These are phyloP conservation scores for Tylopilus sp. DNA, from an alignment of 1,284 basidiomycete species.

Conservation along the genomic window DNA sequence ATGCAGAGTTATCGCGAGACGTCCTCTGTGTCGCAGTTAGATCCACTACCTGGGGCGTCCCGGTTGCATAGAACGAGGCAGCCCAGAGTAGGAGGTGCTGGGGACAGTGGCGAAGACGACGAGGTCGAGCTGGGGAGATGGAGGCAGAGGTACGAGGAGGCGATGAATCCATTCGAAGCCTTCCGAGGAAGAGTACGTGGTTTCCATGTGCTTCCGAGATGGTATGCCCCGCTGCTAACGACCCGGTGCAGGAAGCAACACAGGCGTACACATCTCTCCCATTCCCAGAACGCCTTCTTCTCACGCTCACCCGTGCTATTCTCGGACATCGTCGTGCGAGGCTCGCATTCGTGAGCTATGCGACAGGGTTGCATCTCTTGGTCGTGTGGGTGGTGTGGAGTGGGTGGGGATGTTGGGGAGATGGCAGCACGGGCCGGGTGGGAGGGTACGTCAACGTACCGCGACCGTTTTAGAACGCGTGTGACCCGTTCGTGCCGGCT, in stretches of 20 bases:
- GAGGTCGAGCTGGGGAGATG: constrained; percentile 91
- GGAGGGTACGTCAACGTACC: constrained; percentile 14
- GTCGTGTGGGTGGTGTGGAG: constrained; percentile 74
- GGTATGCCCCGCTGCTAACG: not conserved
- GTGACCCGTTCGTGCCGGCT: not conserved
- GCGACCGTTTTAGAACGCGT: constrained; percentile 16
- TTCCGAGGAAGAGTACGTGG: constrained; percentile 88
- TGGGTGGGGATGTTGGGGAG: constrained; percentile 51
- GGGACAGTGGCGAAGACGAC: constrained; percentile 58
- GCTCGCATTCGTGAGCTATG: constrained; percentile 80
- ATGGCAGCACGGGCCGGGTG: not conserved
- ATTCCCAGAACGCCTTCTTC: constrained; percentile 85
- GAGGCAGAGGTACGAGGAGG: constrained; percentile 88
- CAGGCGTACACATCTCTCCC: constrained; percentile 90
- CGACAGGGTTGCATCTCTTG: constrained; percentile 71
- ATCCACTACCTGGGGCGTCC: constrained; percentile 57
- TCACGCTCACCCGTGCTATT: constrained; percentile 81
- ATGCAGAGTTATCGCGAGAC: constrained; percentile 92
- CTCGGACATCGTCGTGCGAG: constrained; percentile 85
- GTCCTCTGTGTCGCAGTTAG: constrained; percentile 56
- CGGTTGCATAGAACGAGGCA: constrained; percentile 12
- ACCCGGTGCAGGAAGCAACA: constrained; percentile 72
- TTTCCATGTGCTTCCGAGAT: not conserved
- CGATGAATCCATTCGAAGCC: constrained; percentile 96
- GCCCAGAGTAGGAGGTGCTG: constrained; percentile 80